phyloP scores from a whole-genome alignment of 2,329 filamentous ascomycete genomes.

The Cercospora zeae-maydis region DNA sequence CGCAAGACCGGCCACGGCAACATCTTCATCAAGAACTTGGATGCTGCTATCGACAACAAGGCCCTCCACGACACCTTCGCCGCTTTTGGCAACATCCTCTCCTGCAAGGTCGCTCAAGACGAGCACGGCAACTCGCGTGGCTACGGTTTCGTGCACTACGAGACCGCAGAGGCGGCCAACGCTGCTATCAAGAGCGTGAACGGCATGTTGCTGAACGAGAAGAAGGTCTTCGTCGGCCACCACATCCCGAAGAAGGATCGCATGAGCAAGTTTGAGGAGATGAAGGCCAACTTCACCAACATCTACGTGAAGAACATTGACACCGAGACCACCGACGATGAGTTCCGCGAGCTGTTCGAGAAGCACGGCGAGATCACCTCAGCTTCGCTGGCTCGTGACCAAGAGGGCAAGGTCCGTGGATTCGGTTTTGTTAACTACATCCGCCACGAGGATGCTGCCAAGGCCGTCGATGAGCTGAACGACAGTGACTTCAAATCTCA shows the following conservation, averaged over 20 bases:
- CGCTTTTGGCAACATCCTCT: slow-evolving; percentile 97
- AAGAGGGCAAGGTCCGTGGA: slow-evolving; percentile 90
- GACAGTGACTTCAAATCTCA: slow-evolving; percentile 88
- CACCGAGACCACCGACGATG: slow-evolving; percentile 78
- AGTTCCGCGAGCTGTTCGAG: slow-evolving; percentile 92
- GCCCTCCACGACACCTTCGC: slow-evolving; percentile 98
- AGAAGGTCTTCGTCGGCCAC: slow-evolving; percentile 99
- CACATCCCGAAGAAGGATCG: slow-evolving; percentile 99
- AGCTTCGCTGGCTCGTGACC: slow-evolving; percentile 88
- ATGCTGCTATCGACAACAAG: slow-evolving; percentile 99
- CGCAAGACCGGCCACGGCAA: slow-evolving; percentile 99
- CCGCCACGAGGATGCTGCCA: slow-evolving; percentile 79
- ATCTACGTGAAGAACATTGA: slow-evolving; percentile 99
- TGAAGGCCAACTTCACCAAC: slow-evolving; percentile 99
- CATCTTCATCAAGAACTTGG: slow-evolving; percentile 99
- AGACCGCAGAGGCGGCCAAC: slow-evolving; percentile 94
- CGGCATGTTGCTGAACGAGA: slow-evolving; percentile 99
- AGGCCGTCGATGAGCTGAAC: slow-evolving; percentile 88
- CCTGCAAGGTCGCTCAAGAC: slow-evolving; percentile 99
- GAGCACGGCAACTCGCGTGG: slow-evolving; percentile 96
- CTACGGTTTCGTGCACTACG: slow-evolving; percentile 99
- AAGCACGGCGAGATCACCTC: slow-evolving; percentile 92
- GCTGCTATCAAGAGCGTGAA: slow-evolving; percentile 99
- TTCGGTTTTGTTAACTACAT: slow-evolving; percentile 96
- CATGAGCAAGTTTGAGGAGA: slow-evolving; percentile 99